Conservation (phyloP, 495 filamentous ascomycete genomes). For the Xylaria longipes region DNA sequence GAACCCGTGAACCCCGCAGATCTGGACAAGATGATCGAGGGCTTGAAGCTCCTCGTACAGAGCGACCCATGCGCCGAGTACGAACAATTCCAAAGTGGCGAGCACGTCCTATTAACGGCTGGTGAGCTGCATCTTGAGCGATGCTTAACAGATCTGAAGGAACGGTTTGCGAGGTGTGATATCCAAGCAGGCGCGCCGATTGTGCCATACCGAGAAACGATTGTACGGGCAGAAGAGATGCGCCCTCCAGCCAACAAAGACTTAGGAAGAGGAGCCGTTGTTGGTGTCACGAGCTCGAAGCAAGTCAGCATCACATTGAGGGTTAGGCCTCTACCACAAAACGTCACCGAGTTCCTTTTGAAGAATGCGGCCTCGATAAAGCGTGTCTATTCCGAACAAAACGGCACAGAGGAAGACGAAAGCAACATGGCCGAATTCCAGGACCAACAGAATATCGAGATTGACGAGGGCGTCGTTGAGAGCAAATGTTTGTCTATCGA, state of each 20-base stretch:
- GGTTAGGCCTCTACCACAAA: slow-evolving; percentile 78
- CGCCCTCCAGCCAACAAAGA: slow-evolving; percentile 84
- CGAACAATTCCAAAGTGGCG: slow-evolving; percentile 88
- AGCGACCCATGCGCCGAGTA: slow-evolving; percentile 97
- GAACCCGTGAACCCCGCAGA: slow-evolving; percentile 89
- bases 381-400: slow-evolving; percentile 72
- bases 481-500: slow-evolving; percentile 66
- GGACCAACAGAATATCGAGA: slow-evolving; percentile 51
- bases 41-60: slow-evolving; percentile 86
- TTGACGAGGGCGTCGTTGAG: slow-evolving; percentile 56
- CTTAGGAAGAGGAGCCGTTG: slow-evolving; percentile 81
- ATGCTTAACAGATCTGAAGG: slow-evolving; percentile 90
- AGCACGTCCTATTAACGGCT: slow-evolving; percentile 94
- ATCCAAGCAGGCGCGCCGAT: slow-evolving; percentile 94
- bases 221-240: slow-evolving; percentile 88
- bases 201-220: slow-evolving; percentile 94
- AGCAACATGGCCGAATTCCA: slow-evolving; percentile 42
- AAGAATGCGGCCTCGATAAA: slow-evolving; percentile 83
- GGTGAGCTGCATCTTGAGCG: slow-evolving; percentile 95
- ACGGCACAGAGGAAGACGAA: slow-evolving; percentile 50
- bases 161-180: slow-evolving; percentile 92
- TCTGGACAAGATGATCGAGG: slow-evolving; percentile 90
- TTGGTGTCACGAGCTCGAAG: slow-evolving; percentile 79
- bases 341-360: slow-evolving; percentile 83
- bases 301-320: slow-evolving; percentile 79